phyloP scores from a whole-genome alignment of 768 basidiomycete genomes.

The Mycena pura region DNA sequence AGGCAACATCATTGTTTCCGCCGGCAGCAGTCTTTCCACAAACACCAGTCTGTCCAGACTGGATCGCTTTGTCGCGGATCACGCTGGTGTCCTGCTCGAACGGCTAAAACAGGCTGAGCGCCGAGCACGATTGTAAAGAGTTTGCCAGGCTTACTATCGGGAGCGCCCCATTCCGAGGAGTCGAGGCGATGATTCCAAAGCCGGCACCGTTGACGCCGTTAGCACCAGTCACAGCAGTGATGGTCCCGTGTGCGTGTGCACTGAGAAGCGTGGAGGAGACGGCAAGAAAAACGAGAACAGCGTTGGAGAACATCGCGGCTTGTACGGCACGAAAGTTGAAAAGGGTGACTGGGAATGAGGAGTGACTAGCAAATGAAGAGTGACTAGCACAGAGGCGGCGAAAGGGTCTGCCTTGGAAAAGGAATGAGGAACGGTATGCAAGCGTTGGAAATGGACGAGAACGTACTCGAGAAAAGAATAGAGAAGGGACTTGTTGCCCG shows the following conservation, averaged over 20 bases:
- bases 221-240: slow-evolving; percentile 21
- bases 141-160: no score
- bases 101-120: no score
- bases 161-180: slow-evolving; percentile 12
- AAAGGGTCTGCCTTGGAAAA: slow-evolving; percentile 4
- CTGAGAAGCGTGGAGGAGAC: slow-evolving; percentile 9
- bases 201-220: slow-evolving; percentile 18
- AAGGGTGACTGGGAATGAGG: no score
- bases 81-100: slow-evolving; percentile 27
- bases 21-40: slow-evolving; percentile 20
- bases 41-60: slow-evolving; percentile 21
- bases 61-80: slow-evolving; percentile 20
- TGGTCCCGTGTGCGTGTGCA: slow-evolving; percentile 24
- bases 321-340: slow-evolving; percentile 15
- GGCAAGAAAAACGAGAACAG: slow-evolving; percentile 15
- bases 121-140: no score
- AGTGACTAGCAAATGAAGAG: slow-evolving; percentile 2
- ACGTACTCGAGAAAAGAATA: slow-evolving; percentile 12
- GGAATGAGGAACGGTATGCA: not conserved
- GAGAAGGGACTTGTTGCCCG: slow-evolving; percentile 21
- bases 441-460: not conserved
- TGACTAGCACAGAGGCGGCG: slow-evolving; percentile 22
- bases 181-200: slow-evolving; percentile 20
- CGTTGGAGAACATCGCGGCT: slow-evolving; percentile 27
- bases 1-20: slow-evolving; percentile 26